Percentiles rank a stretch among this genome's conserved stretches.
Evolutionary conservation across 1,284 basidiomycete genomes (phyloP).

Genomic region (Apiotrichum sp.): DNA sequence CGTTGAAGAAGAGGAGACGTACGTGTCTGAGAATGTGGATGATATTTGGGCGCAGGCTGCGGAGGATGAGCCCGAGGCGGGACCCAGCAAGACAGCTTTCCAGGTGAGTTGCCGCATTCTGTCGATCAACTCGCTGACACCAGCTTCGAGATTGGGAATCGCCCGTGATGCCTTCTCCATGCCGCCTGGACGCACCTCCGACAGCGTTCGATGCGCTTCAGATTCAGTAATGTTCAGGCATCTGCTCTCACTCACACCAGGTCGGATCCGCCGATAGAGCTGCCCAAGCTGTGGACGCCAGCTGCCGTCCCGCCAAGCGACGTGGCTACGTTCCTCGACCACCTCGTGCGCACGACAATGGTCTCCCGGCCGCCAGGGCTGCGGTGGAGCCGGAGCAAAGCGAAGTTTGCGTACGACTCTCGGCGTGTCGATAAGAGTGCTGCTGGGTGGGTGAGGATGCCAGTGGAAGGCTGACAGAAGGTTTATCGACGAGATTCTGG

Average conservation of each 20-base stretch:
- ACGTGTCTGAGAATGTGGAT: background rate
- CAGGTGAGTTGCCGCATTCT: constrained; percentile 10
- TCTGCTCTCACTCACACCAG: constrained; percentile 1
- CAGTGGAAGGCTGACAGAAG: background rate
- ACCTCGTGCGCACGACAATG: constrained; percentile 32
- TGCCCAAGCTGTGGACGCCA: constrained; percentile 16
- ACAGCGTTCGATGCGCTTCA: constrained; percentile 24
- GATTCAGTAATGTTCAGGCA: too few species aligned
- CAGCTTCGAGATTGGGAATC: constrained; percentile 8
- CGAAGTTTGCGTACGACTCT: constrained; percentile 22
- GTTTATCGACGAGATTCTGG: constrained; percentile 10
- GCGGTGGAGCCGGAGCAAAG: constrained; percentile 25
- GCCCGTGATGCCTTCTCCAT: background rate
- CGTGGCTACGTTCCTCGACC: constrained; percentile 16
- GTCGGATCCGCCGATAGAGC: constrained; percentile 14
- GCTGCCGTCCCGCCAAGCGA: constrained; percentile 10
- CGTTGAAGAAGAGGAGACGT: too few species aligned
- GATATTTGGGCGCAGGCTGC: constrained; percentile 2
- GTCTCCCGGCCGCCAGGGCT: constrained; percentile 17
- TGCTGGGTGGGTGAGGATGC: constrained; percentile 16
- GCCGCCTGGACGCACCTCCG: background rate
- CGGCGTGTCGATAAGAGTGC: constrained; percentile 14
- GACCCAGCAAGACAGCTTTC: constrained; percentile 1
- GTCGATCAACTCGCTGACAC: background rate
- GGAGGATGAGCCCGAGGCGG: background rate